phyloP scores from a whole-genome alignment of 768 basidiomycete species.

The Russula abietina region DNA sequence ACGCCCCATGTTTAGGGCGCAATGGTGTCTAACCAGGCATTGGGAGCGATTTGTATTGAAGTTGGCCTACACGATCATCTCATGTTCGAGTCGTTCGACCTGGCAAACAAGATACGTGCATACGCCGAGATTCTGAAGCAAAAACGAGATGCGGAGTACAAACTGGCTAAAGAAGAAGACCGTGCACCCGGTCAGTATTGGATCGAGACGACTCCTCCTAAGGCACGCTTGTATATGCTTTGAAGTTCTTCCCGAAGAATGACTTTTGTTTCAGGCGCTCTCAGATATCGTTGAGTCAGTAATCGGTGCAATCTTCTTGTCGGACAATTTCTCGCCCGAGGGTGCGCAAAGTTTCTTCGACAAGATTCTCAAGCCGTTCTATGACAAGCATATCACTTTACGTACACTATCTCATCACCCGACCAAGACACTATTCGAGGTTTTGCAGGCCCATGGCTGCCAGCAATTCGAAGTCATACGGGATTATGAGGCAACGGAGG shows the following conservation, averaged over 20 bases:
- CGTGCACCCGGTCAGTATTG: conserved; percentile 66
- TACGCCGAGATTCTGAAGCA: conserved; percentile 47
- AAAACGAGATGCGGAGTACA: conserved; percentile 44
- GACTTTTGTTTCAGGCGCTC: conserved; percentile 44
- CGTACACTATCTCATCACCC: conserved; percentile 73
- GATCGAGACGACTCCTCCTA: conserved; percentile 70
- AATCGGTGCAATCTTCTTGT: conserved; percentile 73
- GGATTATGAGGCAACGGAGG: conserved; percentile 37
- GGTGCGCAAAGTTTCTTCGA: conserved; percentile 64
- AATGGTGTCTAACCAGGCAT: conserved; percentile 78
- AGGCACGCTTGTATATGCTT: conserved; percentile 40
- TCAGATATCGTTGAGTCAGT: conserved; percentile 79
- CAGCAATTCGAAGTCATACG: conserved; percentile 50
- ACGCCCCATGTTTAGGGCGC: conserved; percentile 47
- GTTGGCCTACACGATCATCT: conserved; percentile 60
- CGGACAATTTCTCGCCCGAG: conserved; percentile 57
- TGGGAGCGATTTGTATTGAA: conserved; percentile 71
- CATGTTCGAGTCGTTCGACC: conserved; percentile 47
- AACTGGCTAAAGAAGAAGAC: conserved; percentile 42
- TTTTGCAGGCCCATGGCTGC: conserved; percentile 68
- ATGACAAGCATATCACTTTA: conserved; percentile 66
- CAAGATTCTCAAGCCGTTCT: conserved; percentile 67
- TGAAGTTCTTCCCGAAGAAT: not conserved
- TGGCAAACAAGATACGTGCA: conserved; percentile 45
- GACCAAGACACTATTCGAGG: conserved; percentile 65